phyloP scores from a whole-genome alignment of 768 basidiomycete species.

The Boletus bicolor region DNA sequence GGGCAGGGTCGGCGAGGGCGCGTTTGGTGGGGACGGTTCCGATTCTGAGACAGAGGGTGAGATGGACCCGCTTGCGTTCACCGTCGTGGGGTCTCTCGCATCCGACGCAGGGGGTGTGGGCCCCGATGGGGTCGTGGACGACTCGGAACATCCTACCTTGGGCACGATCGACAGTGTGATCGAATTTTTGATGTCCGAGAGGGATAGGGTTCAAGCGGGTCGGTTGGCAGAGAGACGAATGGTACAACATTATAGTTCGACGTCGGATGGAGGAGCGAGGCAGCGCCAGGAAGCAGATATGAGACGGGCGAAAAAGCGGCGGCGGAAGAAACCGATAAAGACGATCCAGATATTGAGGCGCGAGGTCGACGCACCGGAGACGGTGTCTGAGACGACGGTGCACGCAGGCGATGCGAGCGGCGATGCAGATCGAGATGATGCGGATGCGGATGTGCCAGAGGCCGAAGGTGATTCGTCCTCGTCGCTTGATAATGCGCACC shows the following conservation, averaged over 20 bases:
- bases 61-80: conserved; percentile 24
- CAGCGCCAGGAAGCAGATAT: conserved; percentile 38
- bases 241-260: conserved; percentile 29
- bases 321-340: conserved; percentile 35
- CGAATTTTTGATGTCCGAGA: conserved; percentile 71
- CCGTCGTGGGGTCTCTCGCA: conserved; percentile 25
- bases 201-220: conserved; percentile 52
- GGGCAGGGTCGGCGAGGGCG: conserved; percentile 7
- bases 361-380: conserved; percentile 17
- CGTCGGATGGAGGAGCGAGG: conserved; percentile 37
- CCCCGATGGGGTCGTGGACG: conserved; percentile 21
- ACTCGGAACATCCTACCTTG: conserved; percentile 55
- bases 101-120: conserved; percentile 26
- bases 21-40: conserved; percentile 18
- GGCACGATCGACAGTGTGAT: conserved; percentile 72
- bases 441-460: conserved; percentile 10
- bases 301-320: conserved; percentile 38
- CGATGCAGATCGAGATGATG: conserved; percentile 28
- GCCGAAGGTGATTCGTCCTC: conserved; percentile 29
- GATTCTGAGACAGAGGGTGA: conserved; percentile 40
- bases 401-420: conserved; percentile 23
- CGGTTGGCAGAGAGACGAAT: conserved; percentile 28
- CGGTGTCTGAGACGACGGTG: conserved; percentile 23
- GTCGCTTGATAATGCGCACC: conserved; percentile 21
- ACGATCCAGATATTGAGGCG: conserved; percentile 30